phyloP scores from a whole-genome alignment of 139 green algal species.

The Nannochloris sp. region DNA sequence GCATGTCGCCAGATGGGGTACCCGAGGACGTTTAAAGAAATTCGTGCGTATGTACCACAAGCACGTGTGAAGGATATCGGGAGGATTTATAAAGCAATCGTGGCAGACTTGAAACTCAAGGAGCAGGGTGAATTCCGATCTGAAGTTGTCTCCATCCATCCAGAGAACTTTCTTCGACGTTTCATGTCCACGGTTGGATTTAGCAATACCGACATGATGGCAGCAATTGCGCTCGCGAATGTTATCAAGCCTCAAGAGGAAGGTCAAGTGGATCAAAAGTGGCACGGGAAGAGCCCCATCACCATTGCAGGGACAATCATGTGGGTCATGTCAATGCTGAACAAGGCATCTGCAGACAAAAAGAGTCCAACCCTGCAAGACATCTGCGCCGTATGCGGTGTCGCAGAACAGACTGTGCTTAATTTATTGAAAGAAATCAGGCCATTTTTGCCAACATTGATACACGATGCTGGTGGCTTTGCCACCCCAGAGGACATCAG shows the following conservation, averaged over 20 bases:
- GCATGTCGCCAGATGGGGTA: constrained; percentile 65
- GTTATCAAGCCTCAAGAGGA: constrained; percentile 15
- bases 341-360: constrained; percentile 17
- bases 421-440: constrained; percentile 42
- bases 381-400: constrained; percentile 36
- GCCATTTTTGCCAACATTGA: constrained; percentile 14
- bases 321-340: constrained; percentile 47
- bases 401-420: constrained; percentile 49
- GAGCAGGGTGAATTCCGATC: constrained; percentile 14
- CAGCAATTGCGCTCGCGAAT: constrained; percentile 15
- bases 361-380: constrained; percentile 9
- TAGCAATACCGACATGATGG: constrained; percentile 20
- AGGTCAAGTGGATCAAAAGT: constrained; percentile 21
- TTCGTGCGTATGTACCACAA: constrained; percentile 49
- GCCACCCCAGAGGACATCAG: constrained; percentile 16
- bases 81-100: constrained; percentile 48
- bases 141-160: constrained; percentile 31
- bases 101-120: constrained; percentile 44
- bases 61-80: constrained; percentile 45
- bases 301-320: constrained; percentile 65
- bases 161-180: constrained; percentile 33
- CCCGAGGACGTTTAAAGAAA: constrained; percentile 85
- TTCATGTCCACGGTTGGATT: constrained; percentile 38
- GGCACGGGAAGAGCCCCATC: constrained; percentile 60
- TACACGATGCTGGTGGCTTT: constrained; percentile 17